Base-by-base conservation (phyloP, 805 yeast species). In the Blastobotrys muscicola region DNA sequence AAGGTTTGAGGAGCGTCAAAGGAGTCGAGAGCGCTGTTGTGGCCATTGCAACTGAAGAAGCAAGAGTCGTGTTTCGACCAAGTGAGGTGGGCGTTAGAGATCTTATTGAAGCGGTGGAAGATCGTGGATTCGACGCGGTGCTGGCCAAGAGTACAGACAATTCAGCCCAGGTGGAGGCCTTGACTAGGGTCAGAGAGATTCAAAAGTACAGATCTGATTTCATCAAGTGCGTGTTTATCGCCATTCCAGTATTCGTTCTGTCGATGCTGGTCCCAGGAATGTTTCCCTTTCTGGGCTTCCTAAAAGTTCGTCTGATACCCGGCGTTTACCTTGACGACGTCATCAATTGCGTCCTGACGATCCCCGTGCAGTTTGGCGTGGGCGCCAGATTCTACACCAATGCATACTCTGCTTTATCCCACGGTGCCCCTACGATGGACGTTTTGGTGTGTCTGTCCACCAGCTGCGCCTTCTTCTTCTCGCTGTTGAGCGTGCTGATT, bases 391-490 rank as follows among this genome's bases (percentile, higher is more conserved):
- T 87, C 56, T 78, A 78, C 61, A 64, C 61, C 39, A 80, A 85
- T 44, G 75, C 92, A 6, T 70, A 64, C 57, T 73, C 72, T 31
- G 80, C 95, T 5, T 46, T 87, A 15, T 68, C 68, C 42, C 87
- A 84, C 55, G 72, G 79, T 4, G 66, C 76, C n/a, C 78, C 85
- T 16, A 86, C 90, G 6, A 94, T 92, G 98, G 98, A 92, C 62
- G 83, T 90, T 2, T 69, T 92, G 47, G 87, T 92, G 32, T 79
- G 83, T 42, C 69, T 84, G 14, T 85, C 97, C 3, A 87, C 96
- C 0, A 64, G 80, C 39, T 77, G 83, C 15, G 85, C 96, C 3
- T 92, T 77, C 57, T 39, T 68, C 4, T 90, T 85, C 55, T 87
- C 97, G 1, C 58, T 82, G 1, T 59, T 76, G 20, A 74, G 92